Conservation (phyloP, 2,329 filamentous ascomycete species). For the Ophiostoma sp. region DNA sequence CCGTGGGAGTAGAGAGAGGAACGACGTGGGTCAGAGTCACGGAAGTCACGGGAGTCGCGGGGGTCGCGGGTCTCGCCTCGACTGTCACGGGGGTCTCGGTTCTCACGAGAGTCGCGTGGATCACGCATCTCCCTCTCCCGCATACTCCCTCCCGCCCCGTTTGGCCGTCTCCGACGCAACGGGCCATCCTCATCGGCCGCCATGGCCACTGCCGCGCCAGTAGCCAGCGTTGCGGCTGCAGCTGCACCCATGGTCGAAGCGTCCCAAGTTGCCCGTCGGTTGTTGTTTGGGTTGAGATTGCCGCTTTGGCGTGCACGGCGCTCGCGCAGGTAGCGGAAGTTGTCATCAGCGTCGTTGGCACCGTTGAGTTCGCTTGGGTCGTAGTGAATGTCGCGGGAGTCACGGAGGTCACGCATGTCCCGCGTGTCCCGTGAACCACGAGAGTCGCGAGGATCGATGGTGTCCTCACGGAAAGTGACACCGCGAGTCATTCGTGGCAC, state of each 20-base stretch:
- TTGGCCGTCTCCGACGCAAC: not conserved
- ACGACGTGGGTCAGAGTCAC: not conserved
- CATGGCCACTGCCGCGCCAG: not conserved
- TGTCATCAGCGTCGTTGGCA: slow-evolving; percentile 10
- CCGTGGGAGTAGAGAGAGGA: slow-evolving; percentile 22
- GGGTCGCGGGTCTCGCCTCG: not conserved
- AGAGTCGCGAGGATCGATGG: not conserved
- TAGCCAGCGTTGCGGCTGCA: not conserved
- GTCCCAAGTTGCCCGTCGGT: slow-evolving; percentile 17
- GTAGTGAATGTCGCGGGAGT: slow-evolving; percentile 14
- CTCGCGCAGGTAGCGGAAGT: slow-evolving; percentile 17
- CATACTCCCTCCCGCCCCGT: not conserved
- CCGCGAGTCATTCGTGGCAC: not conserved
- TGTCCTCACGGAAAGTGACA: slow-evolving; percentile 11
- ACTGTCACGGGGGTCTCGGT: not conserved
- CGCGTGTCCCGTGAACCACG: not conserved
- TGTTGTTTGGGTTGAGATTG: not conserved
- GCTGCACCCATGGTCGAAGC: not conserved
- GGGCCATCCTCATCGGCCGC: not conserved
- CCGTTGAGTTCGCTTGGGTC: not conserved
- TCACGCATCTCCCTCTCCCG: not conserved
- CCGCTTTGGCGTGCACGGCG: slow-evolving; percentile 9
- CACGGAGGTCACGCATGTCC: slow-evolving; percentile 15
- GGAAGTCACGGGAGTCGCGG: not conserved
- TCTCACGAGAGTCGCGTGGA: not conserved